Conservation (phyloP, 2,329 filamentous ascomycete genomes). For the Cordyceps cicadae region DNA sequence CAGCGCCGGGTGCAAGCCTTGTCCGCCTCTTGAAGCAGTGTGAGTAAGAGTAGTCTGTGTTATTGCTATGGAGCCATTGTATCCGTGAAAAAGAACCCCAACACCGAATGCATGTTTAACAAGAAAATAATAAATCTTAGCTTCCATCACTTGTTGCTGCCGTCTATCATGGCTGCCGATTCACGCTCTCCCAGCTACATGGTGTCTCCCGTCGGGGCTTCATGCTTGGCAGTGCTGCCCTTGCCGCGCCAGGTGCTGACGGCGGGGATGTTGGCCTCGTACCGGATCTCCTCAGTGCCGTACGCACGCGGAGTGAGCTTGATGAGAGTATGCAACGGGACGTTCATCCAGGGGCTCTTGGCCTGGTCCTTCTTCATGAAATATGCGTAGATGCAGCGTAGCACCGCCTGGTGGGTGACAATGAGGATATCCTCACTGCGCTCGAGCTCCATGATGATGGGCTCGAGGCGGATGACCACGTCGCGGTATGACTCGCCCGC, state of each 20-base stretch:
- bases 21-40: neutral
- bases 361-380: slow-evolving; percentile 97
- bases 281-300: slow-evolving; percentile 80
- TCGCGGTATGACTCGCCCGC: slow-evolving; percentile 94
- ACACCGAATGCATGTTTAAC: slow-evolving; percentile 5
- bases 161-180: neutral
- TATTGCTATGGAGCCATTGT: neutral
- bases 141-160: neutral
- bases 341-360: slow-evolving; percentile 95
- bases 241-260: slow-evolving; percentile 96
- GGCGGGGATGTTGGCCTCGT: slow-evolving; percentile 85
- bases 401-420: slow-evolving; percentile 92
- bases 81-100: neutral
- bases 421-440: slow-evolving; percentile 95
- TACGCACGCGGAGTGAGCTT: slow-evolving; percentile 94
- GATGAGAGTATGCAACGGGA: slow-evolving; percentile 91
- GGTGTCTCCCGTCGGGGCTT: slow-evolving; percentile 44
- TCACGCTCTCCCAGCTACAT: slow-evolving; percentile 18
- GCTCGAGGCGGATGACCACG: slow-evolving; percentile 93
- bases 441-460: slow-evolving; percentile 99
- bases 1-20: neutral
- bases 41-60: neutral
- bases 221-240: slow-evolving; percentile 84
- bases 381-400: slow-evolving; percentile 96
- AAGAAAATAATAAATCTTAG: neutral